Evolutionary conservation across 352 stramenopile species (phyloP), one percentile per base, ranked within the genome.

Genomic region (Phytophthora litchii): DNA sequence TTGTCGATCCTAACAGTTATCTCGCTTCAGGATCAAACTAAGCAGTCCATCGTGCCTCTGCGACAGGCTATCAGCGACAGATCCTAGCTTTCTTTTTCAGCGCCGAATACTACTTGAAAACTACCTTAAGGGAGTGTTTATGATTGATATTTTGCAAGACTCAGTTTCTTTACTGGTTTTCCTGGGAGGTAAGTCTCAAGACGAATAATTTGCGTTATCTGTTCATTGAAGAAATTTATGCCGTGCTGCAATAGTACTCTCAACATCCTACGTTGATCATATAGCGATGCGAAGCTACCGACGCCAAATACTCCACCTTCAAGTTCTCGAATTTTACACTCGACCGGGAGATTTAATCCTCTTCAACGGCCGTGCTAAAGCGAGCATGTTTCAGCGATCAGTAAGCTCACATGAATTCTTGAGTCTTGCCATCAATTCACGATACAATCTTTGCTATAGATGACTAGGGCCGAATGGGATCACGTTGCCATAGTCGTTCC

Each of bases 401-500:
- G 76, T 83, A n/a, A 47, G 67, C 56, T 0, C 27, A 14, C 49
- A 40, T 27, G 23, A 27, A 5, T 27, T 27, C 23, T 27, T 5
- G 23, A 27, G 23, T 27, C 5, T 5, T 27, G 23, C 3, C 23
- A 27, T 27, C 23, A 27, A 10, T 37, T 31, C 11, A 40, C 20
- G 10, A 17, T 27, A 21, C 37, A 27, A 27, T 5, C 23, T 16
- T 4, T 14, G 14, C 27, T 31, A 31, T 40, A 84, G 75, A 54
- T 84, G 47, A 89, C 80, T 6, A 65, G 76, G 13, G 78, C 80
- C 0, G 74, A 90, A 64, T 90, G 80, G 80, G 80, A 90, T 31
- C 80, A 90, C 42, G 70, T 88, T 8, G 80, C 62, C 0, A 41
- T 90, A 4, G 72, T 90, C 27, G 72, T 88, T 16, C 70, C 63